Conservation (phyloP, 306 rosid genomes). For the Astragalus glycyphyllos region DNA sequence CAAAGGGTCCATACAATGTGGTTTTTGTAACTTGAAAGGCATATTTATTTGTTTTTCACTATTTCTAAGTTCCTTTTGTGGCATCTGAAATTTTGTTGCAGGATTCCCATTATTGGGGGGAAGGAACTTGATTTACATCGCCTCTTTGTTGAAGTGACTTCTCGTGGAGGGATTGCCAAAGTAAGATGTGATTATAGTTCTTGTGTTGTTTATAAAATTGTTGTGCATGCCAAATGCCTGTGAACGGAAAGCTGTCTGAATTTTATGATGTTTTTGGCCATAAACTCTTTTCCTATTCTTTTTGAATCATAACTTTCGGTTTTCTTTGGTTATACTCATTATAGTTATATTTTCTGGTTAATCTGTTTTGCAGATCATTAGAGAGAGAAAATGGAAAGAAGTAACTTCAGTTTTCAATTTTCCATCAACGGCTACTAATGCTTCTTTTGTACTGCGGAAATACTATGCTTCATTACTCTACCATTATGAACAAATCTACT, state of each 20-base stretch:
- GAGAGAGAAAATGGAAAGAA: slow-evolving; percentile 92
- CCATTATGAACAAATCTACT: slow-evolving; percentile 83
- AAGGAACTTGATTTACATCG: slow-evolving; percentile 76
- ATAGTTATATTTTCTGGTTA: slow-evolving; percentile 25
- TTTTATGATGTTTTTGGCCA: neutral
- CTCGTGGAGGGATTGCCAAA: slow-evolving; percentile 87
- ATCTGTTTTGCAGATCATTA: slow-evolving; percentile 63
- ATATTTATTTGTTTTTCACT: neutral
- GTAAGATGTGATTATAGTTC: slow-evolving; percentile 41
- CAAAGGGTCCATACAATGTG: neutral
- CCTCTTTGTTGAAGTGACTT: slow-evolving; percentile 81
- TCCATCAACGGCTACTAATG: slow-evolving; percentile 95
- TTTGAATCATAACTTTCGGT: slow-evolving; percentile 14
- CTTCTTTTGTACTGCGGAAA: slow-evolving; percentile 89
- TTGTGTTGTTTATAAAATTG: too few species aligned
- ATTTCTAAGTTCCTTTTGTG: slow-evolving; percentile 24
- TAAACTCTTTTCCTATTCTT: neutral
- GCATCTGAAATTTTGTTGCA: slow-evolving; percentile 14
- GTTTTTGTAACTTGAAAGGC: neutral
- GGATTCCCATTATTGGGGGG: slow-evolving; percentile 85
- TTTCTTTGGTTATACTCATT: slow-evolving; percentile 23
- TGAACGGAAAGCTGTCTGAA: neutral
- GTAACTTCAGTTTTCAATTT: slow-evolving; percentile 83
- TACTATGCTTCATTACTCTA: slow-evolving; percentile 77
- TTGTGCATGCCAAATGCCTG: too few species aligned